A percentile compares a stretch with the other conserved stretches of the same genome.
Evolutionary conservation across 1,284 basidiomycete genomes (phyloP).

Genomic region (Ustilago esculenta): DNA sequence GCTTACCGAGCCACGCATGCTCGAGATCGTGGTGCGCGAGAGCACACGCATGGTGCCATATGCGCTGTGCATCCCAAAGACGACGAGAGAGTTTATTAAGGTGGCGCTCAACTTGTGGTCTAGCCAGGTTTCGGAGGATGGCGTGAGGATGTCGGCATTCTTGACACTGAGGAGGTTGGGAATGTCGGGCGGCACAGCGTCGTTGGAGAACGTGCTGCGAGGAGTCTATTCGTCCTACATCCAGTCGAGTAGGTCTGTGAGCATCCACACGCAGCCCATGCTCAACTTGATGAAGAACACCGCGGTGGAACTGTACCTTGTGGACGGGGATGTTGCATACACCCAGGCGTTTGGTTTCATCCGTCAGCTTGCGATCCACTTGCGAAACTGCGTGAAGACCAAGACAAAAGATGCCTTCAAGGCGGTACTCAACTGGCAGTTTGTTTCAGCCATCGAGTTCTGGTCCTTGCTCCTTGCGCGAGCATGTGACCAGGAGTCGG

Average conservation of each 20-base stretch:
- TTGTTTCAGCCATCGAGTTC: slow-evolving; percentile 93
- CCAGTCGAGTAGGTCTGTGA: slow-evolving; percentile 83
- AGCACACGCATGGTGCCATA: slow-evolving; percentile 64
- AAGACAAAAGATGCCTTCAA: slow-evolving; percentile 70
- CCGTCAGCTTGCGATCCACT: slow-evolving; percentile 90
- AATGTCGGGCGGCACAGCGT: slow-evolving; percentile 79
- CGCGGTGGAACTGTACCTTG: slow-evolving; percentile 87
- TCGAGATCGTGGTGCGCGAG: slow-evolving; percentile 71
- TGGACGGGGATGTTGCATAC: slow-evolving; percentile 76
- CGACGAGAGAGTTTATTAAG: slow-evolving; percentile 60
- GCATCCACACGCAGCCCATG: slow-evolving; percentile 85
- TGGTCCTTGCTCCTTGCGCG: slow-evolving; percentile 79
- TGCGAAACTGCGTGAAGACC: slow-evolving; percentile 89
- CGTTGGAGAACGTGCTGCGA: slow-evolving; percentile 88
- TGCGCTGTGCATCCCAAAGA: slow-evolving; percentile 55
- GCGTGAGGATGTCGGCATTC: slow-evolving; percentile 86
- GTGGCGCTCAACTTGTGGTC: slow-evolving; percentile 72
- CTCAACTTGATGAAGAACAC: slow-evolving; percentile 99
- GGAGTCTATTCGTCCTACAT: slow-evolving; percentile 86
- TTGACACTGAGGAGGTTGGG: slow-evolving; percentile 85
- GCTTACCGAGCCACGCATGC: slow-evolving; percentile 65
- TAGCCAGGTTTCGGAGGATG: slow-evolving; percentile 75
- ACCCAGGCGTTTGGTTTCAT: slow-evolving; percentile 97
- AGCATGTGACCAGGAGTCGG: slow-evolving; percentile 52
- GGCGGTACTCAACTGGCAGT: slow-evolving; percentile 85